Evolutionary conservation across 768 basidiomycete genomes (phyloP).

Genomic region (Leccinum aurantiacum): DNA sequence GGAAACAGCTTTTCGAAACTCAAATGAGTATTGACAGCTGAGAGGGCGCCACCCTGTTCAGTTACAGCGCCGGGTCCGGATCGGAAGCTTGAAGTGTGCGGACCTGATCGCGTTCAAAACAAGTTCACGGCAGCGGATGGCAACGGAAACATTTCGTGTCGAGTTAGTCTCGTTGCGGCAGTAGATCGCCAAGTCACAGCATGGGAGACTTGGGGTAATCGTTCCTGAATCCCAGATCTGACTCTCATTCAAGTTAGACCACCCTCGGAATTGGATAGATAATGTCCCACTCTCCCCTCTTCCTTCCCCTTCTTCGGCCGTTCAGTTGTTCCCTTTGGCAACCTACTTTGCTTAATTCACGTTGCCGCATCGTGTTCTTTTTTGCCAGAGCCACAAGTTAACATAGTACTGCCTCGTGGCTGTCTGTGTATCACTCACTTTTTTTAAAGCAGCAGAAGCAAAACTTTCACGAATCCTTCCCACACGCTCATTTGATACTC

Average conservation of each 20-base stretch:
- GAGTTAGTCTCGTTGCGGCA: conserved; percentile 10
- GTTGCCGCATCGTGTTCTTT: conserved; percentile 13
- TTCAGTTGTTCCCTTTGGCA: not conserved
- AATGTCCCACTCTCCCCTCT: not conserved
- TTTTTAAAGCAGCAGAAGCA: conserved; percentile 17
- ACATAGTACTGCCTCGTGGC: conserved; percentile 16
- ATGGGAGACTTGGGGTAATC: not conserved
- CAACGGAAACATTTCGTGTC: conserved; percentile 2
- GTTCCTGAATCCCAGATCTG: conserved; percentile 19
- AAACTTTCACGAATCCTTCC: conserved; percentile 5
- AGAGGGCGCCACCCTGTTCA: not conserved
- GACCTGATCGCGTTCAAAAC: not conserved
- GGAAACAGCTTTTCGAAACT: not conserved
- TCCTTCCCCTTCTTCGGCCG: conserved; percentile 1
- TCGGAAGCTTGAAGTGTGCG: conserved; percentile 4
- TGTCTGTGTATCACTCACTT: conserved; percentile 9
- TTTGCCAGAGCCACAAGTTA: conserved; percentile 6
- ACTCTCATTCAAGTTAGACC: conserved; percentile 1
- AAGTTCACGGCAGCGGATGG: conserved; percentile 1
- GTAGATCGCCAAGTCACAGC: conserved; percentile 15
- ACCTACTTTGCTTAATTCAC: conserved; percentile 9
- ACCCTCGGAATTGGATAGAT: conserved; percentile 13
- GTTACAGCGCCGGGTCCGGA: conserved; percentile 10
- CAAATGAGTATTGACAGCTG: not conserved
- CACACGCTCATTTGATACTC: conserved; percentile 8